Conservation (phyloP, 306 rosid genomes). For the Hippophae rhamnoides region DNA sequence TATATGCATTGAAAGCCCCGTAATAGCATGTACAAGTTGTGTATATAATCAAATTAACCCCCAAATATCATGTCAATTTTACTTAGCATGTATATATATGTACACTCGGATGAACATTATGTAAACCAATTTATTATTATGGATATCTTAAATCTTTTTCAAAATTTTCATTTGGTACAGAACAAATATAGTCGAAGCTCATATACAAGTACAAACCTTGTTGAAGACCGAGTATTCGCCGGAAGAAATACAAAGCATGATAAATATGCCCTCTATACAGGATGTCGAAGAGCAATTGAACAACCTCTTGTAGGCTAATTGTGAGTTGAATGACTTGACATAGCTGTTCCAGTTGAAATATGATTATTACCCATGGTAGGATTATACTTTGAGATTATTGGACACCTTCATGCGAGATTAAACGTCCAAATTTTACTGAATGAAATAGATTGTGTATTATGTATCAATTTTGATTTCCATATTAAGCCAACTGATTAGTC, state of each 20-base stretch:
- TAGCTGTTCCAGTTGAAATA: not conserved
- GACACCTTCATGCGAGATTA: not conserved
- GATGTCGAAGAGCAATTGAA: conserved; percentile 70
- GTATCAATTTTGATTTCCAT: too few relatives aligned
- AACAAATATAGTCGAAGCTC: conserved; percentile 91
- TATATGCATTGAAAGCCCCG: too few relatives aligned
- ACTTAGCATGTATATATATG: too few relatives aligned
- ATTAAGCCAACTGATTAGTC: too few relatives aligned
- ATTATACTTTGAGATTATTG: not conserved
- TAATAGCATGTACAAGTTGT: too few relatives aligned
- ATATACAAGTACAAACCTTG: conserved; percentile 62
- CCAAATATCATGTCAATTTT: too few relatives aligned
- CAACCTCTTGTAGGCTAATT: conserved; percentile 38
- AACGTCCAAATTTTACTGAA: too few relatives aligned
- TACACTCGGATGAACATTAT: too few relatives aligned
- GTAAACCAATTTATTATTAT: not conserved
- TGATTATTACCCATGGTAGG: not conserved
- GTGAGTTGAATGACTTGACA: conserved; percentile 9
- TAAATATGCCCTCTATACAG: conserved; percentile 56
- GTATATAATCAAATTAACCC: too few relatives aligned
- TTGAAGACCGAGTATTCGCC: conserved; percentile 67
- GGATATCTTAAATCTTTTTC: not conserved
- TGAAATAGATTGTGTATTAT: too few relatives aligned
- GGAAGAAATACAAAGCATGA: conserved; percentile 57
- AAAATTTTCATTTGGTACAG: conserved; percentile 22